These are phyloP conservation scores for Quillaja saponaria DNA, from an alignment of 306 rosid species.

Conservation along the genomic window DNA sequence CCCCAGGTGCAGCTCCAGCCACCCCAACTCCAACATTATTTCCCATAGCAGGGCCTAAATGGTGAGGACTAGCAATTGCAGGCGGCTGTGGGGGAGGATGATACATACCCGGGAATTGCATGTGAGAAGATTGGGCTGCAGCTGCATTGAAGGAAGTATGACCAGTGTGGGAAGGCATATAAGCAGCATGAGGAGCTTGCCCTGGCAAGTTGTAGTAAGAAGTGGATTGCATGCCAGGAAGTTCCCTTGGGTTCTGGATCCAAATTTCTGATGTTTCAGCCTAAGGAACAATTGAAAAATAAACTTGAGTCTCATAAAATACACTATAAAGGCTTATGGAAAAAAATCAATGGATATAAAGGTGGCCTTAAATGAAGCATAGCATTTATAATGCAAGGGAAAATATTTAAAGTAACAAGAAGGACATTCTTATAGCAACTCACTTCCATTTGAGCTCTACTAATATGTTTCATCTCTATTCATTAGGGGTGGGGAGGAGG, in stretches of 20 bases:
- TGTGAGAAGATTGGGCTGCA: conserved; percentile 92
- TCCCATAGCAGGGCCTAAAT: conserved; percentile 80
- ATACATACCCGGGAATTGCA: conserved; percentile 96
- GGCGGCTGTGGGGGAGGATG: conserved; percentile 79
- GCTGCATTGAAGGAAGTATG: conserved; percentile 83
- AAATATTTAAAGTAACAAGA: neutral
- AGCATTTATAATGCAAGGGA: neutral
- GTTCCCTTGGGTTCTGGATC: conserved; percentile 94
- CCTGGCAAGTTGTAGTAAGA: conserved; percentile 86
- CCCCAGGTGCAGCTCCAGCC: conserved; percentile 82
- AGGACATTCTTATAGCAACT: neutral
- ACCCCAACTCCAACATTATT: conserved; percentile 87
- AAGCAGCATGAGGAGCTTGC: conserved; percentile 83
- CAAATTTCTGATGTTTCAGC: conserved; percentile 96
- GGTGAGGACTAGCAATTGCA: conserved; percentile 72
- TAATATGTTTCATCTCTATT: neutral
- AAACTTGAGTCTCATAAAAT: neutral
- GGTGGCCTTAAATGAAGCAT: neutral
- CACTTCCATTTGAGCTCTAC: neutral
- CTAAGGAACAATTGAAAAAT: conserved; percentile 41
- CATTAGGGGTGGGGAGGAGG: neutral
- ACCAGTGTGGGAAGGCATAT: conserved; percentile 78
- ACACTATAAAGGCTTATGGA: neutral
- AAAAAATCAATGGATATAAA: neutral
- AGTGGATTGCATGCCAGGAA: conserved; percentile 76